These are phyloP conservation scores for Dipteronia sinensis DNA, from an alignment of 345 rosid genomes.

Conservation along the genomic window DNA sequence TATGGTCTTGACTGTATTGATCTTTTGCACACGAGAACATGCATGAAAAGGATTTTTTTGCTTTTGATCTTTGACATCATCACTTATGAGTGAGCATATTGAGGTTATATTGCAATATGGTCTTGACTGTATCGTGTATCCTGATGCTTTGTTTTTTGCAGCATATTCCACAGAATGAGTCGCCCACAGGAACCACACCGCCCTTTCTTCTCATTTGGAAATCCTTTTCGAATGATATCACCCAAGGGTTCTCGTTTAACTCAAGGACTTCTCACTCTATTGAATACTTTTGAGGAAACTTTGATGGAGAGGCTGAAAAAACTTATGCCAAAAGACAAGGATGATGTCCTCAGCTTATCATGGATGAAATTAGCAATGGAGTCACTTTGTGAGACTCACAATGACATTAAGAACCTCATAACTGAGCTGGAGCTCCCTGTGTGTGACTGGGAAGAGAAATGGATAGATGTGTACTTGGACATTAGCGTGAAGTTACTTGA, in stretches of 20 bases:
- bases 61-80: neutral
- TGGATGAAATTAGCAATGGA: constrained; percentile 92
- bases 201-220: constrained; percentile 78
- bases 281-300: constrained; percentile 62
- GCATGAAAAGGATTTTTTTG: neutral
- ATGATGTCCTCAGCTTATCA: constrained; percentile 62
- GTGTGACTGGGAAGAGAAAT: constrained; percentile 84
- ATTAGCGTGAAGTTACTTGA: constrained; percentile 86
- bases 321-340: constrained; percentile 61
- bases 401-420: constrained; percentile 60
- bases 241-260: constrained; percentile 77
- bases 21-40: neutral
- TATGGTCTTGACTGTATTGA: neutral
- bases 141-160: constrained; percentile 16
- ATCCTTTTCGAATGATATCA: constrained; percentile 76
- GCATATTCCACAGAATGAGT: constrained; percentile 63
- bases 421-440: constrained; percentile 83
- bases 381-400: constrained; percentile 72
- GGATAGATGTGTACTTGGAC: constrained; percentile 91
- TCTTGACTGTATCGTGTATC: neutral
- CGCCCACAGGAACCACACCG: constrained; percentile 75
- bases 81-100: neutral
- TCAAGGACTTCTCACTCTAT: constrained; percentile 44
- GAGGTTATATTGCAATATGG: neutral
- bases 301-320: constrained; percentile 64